Base-by-base conservation (phyloP, 495 filamentous ascomycete species). In the Amphirosellinia nigrospora region DNA sequence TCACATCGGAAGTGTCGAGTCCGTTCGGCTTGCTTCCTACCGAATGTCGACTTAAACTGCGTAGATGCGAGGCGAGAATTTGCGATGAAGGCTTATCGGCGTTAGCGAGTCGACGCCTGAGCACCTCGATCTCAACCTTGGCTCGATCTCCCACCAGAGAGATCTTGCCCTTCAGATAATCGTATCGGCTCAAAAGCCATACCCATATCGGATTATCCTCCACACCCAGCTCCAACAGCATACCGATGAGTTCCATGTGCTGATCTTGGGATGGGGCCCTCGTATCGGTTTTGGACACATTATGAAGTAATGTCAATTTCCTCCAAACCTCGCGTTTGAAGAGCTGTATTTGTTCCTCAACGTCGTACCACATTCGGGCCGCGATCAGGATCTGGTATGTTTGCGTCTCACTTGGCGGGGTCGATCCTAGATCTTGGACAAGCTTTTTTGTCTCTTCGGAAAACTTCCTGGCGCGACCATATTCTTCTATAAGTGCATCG, bases 171-270 rank as follows among this genome's bases (percentile, higher is more conserved):
- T 94, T 97, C 45, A 99, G 80, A 74, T 94, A 91, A 58, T 97
- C 93, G 73, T 92, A 94, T 7, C 93, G 89, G 74, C 92, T 97
- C 64, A 94, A 81, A 46, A 99, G 86, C 96, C 96, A 99, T 1
- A 93, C 86, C 92, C 92, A 97, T 62, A 98, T 95, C 11, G 96
- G 96, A 77, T 97, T 98, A 60, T 98, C 93, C 26, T 96, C 91
- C 13, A 97, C 94, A 28, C 96, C 96, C 21, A 99, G 79, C 79
- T 98, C 94, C 34, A 99, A 79, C 36, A 99, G 84, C 19, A 97
- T 86, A 16, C 91, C 86, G 53, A 97, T 97, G 58, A 97, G 81
- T 71, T 94, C 92, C 91, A 97, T 93, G 77, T 97, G 89, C 76
- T 94, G 91, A 69, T 97, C 93, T 60, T 90, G 85, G 23, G 86